Evolutionary conservation across 2,329 filamentous ascomycete species (phyloP), one percentile per base, ranked within the genome.

Genomic region (Fusarium longipes): DNA sequence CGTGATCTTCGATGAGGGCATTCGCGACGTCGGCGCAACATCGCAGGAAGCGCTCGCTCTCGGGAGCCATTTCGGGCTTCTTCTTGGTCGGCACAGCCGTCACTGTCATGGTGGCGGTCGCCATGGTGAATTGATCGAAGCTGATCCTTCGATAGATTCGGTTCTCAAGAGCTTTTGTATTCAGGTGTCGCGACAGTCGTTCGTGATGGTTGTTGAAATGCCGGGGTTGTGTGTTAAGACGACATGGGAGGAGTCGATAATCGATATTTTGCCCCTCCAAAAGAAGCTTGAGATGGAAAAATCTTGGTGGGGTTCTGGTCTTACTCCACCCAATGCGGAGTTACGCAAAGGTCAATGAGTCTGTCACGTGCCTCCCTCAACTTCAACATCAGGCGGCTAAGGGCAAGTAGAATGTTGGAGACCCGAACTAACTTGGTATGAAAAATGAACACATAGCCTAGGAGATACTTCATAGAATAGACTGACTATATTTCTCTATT

Each of bases 1-100:
- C 94, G 77, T 97, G 93, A 75, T 98, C 95, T 76, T 97, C 93
- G 73, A 99, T 97, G 45, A 99, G 86, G 53, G 91, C 91, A 76
- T 93, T 96, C 51, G 94, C 95, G 74, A 99, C 94, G 73, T 99
- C 96, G 65, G 95, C 94, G 79, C 96, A 99, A 73, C 93, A 96
- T 78, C 93, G 89, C 79, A 98, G 87, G 78, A 92, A 97, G 51
- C 96, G 90, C 81, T 99, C 96, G 80, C 94, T 97, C 80, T 99
- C 96, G 25, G 96, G 93, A 3, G 93, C 87, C 14, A 97, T 85
- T 72, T 94, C 93, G 70, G 86, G 78, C 79, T 93, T 96, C 72
- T 89, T 91, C 76, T 87, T 81, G 38, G 90, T 88, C 84, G 92
- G 88, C 64, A 79, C 83, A 65, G 80, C 82, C 44, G 90, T 90